These are phyloP conservation scores for Hammondia hammondi DNA, from an alignment of 169 alveolate species.

Conservation along the genomic window DNA sequence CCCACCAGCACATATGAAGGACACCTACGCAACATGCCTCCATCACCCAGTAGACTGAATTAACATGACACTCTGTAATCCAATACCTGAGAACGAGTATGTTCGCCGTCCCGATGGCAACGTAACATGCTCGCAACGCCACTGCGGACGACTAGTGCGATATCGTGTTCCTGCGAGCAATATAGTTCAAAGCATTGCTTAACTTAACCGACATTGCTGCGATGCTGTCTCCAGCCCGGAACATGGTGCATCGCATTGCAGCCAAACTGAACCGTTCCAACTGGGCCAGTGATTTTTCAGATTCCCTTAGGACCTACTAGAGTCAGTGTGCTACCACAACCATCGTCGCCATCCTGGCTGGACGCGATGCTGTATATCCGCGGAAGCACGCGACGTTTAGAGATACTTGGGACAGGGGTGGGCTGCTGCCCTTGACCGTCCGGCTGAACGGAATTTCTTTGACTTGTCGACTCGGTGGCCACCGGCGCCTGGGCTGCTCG, in stretches of 20 bases:
- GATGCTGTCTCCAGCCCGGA: no score
- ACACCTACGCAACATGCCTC: no score
- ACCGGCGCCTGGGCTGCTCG: background rate
- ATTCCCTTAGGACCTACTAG: background rate
- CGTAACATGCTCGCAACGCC: no score
- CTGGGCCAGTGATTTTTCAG: no score
- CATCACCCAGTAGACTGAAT: no score
- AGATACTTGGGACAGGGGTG: background rate
- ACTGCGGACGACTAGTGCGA: no score
- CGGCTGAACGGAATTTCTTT: background rate
- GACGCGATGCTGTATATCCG: slow-evolving; percentile 50
- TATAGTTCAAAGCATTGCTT: background rate
- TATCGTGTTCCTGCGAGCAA: no score
- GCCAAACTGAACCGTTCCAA: no score
- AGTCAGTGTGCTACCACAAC: slow-evolving; percentile 20
- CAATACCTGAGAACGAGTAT: no score
- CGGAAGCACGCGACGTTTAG: background rate
- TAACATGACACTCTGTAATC: no score
- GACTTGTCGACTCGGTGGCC: background rate
- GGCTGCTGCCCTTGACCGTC: background rate
- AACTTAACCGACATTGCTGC: background rate
- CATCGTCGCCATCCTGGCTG: slow-evolving; percentile 38
- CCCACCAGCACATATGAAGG: background rate
- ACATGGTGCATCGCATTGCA: no score
- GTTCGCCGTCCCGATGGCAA: no score